Evolutionary conservation across 768 basidiomycete species (phyloP).

Genomic region (Phlegmacium glaucopus): DNA sequence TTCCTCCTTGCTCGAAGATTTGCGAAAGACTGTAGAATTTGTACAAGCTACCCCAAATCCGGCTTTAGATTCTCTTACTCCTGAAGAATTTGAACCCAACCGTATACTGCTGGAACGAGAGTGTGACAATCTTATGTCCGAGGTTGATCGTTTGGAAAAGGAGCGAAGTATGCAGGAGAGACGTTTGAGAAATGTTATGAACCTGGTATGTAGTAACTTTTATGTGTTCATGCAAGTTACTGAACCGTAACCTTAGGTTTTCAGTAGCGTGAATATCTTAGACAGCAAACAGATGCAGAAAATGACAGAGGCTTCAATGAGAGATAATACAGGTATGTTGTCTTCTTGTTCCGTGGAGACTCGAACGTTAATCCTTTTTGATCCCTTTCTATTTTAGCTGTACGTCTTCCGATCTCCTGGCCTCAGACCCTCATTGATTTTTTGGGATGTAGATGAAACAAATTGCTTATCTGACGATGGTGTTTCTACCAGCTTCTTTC

Average conservation of each 20-base stretch:
- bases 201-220: constrained; percentile 31
- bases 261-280: constrained; percentile 39
- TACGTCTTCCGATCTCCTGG: not conserved
- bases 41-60: constrained; percentile 49
- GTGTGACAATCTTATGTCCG: constrained; percentile 44
- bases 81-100: constrained; percentile 26
- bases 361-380: not conserved
- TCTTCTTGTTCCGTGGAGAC: not conserved
- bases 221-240: not conserved
- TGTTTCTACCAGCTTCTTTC: constrained; percentile 12
- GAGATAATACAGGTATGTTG: constrained; percentile 22
- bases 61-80: constrained; percentile 37
- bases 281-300: constrained; percentile 38
- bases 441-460: constrained; percentile 12
- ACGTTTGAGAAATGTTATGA: constrained; percentile 50
- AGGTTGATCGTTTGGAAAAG: constrained; percentile 43
- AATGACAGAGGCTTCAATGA: constrained; percentile 31
- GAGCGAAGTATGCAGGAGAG: constrained; percentile 43
- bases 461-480: constrained; percentile 16
- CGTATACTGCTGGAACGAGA: constrained; percentile 39
- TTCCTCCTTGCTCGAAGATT: constrained; percentile 51
- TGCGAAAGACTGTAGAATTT: constrained; percentile 49
- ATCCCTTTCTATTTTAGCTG: not conserved
- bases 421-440: not conserved
- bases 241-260: constrained; percentile 26